Base-by-base conservation (phyloP, 306 rosid species). In the Astragalus membranaceus region DNA sequence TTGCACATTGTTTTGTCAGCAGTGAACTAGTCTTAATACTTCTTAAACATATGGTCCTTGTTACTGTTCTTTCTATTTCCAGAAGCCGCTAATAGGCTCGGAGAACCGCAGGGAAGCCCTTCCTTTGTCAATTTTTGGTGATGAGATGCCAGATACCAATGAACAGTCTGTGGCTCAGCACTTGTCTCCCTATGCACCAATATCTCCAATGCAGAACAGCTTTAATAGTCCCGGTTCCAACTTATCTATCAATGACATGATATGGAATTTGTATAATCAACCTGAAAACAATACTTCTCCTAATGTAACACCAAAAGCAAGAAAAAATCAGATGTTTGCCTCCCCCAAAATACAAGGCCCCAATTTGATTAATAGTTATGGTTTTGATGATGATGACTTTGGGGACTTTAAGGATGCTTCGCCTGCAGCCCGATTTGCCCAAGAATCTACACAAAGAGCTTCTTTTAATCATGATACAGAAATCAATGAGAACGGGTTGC, bases 111-210 rank as follows among this genome's bases (percentile, higher is more conserved):
- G 68, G 62, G 85, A 73, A 82, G 91, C 93, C 78, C 82, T 93
- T 85, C 89, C 96, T 72, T 63, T 92, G 67, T 84, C 92, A 47
- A 79, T 88, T 73, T 88, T 90, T 88, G 89, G 96, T 10, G 97
- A 85, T 64, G 86, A 82, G 69, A 80, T 43, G 46, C 76, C 84
- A 54, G 86, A 83, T 75, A 76, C 83, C 4, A 75, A 79, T 63
- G 83, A 74, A 72, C 75, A 75, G 39, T 66, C 80, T 41, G 71
- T 67, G 33, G 70, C 78, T 66, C 82, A 78, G 84, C 81, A 83
- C 69, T 59, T 76, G 70, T 78, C 88, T 67, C 32, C 71, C 69
- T 60, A 9, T 73, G 64, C 59, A 50, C 73, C 82, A 14, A 49
- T 58, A 78, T 55, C 86, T 50, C 43, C 81, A 48, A 64, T 73